These are phyloP conservation scores for Saccharomycopsis synnaedendra DNA, from an alignment of 805 yeast species.

Conservation along the genomic window DNA sequence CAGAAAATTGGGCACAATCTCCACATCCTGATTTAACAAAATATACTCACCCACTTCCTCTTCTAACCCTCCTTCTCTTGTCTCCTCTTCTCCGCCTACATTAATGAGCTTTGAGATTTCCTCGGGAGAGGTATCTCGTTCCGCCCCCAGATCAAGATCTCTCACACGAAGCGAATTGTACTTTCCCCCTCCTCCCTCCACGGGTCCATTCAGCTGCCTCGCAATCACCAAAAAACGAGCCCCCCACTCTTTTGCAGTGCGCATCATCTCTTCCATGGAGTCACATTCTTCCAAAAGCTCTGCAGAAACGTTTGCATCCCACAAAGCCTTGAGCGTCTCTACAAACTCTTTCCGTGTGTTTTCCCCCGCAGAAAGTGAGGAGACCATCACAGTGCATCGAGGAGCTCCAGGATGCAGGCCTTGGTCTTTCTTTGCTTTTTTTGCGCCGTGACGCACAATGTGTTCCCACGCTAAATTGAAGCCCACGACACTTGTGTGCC, in stretches of 20 bases:
- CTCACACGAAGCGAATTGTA: constrained; percentile 71
- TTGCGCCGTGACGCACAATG: constrained; percentile 17
- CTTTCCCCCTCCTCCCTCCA: constrained; percentile 29
- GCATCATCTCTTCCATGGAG: constrained; percentile 65
- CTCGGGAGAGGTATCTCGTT: constrained; percentile 59
- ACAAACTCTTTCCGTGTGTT: constrained; percentile 38
- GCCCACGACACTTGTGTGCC: constrained; percentile 63
- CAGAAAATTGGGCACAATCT: constrained; percentile 60
- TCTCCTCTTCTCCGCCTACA: constrained; percentile 18
- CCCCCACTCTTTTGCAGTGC: constrained; percentile 55
- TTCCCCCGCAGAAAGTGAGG: constrained; percentile 49
- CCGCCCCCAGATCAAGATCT: constrained; percentile 47
- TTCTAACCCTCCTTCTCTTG: constrained; percentile 22
- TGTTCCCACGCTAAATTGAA: constrained; percentile 68
- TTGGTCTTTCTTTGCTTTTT: constrained; percentile 19
- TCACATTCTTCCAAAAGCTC: constrained; percentile 44
- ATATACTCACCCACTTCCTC: constrained; percentile 17
- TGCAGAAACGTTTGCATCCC: constrained; percentile 73
- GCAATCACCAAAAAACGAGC: constrained; percentile 57
- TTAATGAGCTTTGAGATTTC: constrained; percentile 32
- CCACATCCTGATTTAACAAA: constrained; percentile 9
- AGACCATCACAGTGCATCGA: constrained; percentile 66
- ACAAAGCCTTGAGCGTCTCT: constrained; percentile 48
- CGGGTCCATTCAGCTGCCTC: constrained; percentile 44
- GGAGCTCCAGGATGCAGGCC: too few relatives aligned